Base-by-base conservation (phyloP, 1,284 basidiomycete species). In the Apiotrichum gamsii region DNA sequence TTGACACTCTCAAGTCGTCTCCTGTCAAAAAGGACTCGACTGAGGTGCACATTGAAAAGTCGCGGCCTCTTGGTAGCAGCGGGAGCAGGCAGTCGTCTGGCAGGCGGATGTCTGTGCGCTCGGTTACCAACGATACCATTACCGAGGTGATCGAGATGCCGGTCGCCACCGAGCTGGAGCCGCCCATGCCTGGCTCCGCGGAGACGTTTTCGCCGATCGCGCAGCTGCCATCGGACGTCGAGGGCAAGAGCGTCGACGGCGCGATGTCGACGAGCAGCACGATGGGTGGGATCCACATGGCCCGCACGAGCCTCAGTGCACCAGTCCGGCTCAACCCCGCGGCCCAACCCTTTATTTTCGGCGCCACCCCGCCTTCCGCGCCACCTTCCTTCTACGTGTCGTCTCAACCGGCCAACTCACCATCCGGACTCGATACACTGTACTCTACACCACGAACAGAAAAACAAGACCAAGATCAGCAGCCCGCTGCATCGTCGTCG, bases 41-140 rank as follows among this genome's bases (percentile, higher is more conserved):
- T 8, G 31, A 38, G 25, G 39, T 55, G 13, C 36, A 35, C 14
- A 55, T 55, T 40, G 38, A 52, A 11, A 43, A 31, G 8, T 55
- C 53, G 4, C 37, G 37, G 20, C 53, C 53, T 3, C 18, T 53
- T 4, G 45, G 49, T 21, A 31, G 31, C 31, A 37, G 36, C 36
- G 8, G 23, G 15, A 37, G 24, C 30, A 23, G 30, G 19, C 24
- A 34, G 15, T 43, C 42, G 9, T 21, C 42, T 16, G 31, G 31
- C 31, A 6, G 16, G 8, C 6, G 15, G 15, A 8, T 14, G 14
- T 16, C 31, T 6, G 14, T 32, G 15, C 25, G 25, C 11, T 28
- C 25, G 6, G 15, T 37, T n/a, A 35, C 11, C 18, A 16, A 35
- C 8, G 18, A 35, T 21, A 19, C 33, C 5, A 19, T 35, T 16